phyloP scores from a whole-genome alignment of 2,329 filamentous ascomycete species.

The Keithomyces neogunnii region DNA sequence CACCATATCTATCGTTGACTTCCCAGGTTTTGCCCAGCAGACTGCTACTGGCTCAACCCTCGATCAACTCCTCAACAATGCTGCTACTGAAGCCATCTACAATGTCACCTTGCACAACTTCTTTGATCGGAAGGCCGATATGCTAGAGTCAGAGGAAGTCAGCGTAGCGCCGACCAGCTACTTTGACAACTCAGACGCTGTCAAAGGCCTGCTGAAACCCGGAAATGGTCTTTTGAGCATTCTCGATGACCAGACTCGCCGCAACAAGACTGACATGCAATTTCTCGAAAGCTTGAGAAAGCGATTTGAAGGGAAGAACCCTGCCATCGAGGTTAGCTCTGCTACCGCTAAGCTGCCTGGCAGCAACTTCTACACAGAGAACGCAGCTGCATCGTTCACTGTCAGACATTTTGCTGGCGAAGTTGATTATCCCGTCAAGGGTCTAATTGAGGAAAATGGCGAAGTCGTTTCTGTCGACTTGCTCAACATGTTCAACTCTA shows the following conservation, averaged over 20 bases:
- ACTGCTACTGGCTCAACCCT: slow-evolving; percentile 75
- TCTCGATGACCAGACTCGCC: slow-evolving; percentile 87
- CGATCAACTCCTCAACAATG: slow-evolving; percentile 91
- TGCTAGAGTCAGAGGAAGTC: slow-evolving; percentile 91
- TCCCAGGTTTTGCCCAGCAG: slow-evolving; percentile 86
- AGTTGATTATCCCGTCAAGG: slow-evolving; percentile 84
- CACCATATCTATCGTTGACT: slow-evolving; percentile 91
- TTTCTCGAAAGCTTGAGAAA: slow-evolving; percentile 85
- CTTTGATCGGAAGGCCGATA: slow-evolving; percentile 88
- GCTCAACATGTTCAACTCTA: slow-evolving; percentile 85
- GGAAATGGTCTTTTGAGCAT: slow-evolving; percentile 92
- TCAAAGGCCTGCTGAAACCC: slow-evolving; percentile 82
- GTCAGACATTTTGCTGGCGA: slow-evolving; percentile 95
- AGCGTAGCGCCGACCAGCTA: slow-evolving; percentile 86
- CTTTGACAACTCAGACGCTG: slow-evolving; percentile 94
- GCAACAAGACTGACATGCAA: slow-evolving; percentile 81
- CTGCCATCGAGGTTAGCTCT: slow-evolving; percentile 72
- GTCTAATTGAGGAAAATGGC: slow-evolving; percentile 88
- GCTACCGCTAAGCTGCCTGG: slow-evolving; percentile 71
- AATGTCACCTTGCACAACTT: slow-evolving; percentile 92
- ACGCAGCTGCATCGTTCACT: slow-evolving; percentile 72
- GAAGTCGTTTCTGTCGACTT: slow-evolving; percentile 93
- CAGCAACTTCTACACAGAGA: slow-evolving; percentile 83
- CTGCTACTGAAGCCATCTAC: slow-evolving; percentile 84
- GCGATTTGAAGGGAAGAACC: slow-evolving; percentile 90